Percentiles rank a stretch among this genome's conserved stretches.
Conservation (phyloP, 768 basidiomycete species). For the Serendipita sp. region DNA sequence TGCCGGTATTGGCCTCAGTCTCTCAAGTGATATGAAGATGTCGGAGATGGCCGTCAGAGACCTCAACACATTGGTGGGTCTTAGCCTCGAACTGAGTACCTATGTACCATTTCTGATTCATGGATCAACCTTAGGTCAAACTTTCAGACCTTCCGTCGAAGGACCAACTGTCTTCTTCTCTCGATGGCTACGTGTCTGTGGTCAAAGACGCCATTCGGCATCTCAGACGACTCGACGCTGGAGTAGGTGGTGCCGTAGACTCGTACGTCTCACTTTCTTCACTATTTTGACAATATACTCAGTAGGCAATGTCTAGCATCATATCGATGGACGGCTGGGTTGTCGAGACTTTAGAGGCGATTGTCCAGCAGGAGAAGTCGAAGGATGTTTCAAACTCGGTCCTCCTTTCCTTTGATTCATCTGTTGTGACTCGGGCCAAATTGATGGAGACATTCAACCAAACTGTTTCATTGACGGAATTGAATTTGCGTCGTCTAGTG, state of each 20-base stretch:
- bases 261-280: background rate
- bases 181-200: background rate
- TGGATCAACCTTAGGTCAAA: background rate
- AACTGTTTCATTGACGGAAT: background rate
- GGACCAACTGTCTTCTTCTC: background rate
- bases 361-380: background rate
- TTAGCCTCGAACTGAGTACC: constrained; percentile 21
- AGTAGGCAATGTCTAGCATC: background rate
- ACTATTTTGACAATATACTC: background rate
- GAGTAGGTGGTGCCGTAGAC: background rate
- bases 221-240: background rate
- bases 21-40: background rate
- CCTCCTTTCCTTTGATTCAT: background rate
- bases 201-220: background rate
- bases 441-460: constrained; percentile 5
- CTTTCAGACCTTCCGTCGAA: background rate
- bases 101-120: background rate
- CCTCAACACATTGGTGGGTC: background rate
- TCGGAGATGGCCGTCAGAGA: constrained; percentile 4
- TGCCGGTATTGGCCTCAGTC: background rate
- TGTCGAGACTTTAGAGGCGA: background rate
- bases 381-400: background rate
- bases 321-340: background rate
- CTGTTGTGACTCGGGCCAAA: background rate
- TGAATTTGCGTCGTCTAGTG: background rate